Percentiles rank a stretch among this genome's conserved stretches.
Evolutionary conservation across 495 filamentous ascomycete species (phyloP).

Genomic region (Penicillium macrosclerotiorum): DNA sequence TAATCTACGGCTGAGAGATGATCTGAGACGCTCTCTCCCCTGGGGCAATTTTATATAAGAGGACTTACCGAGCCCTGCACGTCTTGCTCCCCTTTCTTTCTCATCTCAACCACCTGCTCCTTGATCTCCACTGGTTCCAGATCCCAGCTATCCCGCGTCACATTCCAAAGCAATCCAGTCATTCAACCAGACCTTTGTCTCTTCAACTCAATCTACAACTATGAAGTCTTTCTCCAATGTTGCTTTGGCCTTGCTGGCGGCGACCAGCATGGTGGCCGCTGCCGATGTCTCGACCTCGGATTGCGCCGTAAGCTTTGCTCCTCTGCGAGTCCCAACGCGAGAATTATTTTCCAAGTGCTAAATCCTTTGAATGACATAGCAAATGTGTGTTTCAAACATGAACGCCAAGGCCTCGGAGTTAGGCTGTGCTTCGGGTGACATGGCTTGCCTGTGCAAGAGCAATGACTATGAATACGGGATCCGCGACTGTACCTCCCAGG

Average conservation of each 20-base stretch:
- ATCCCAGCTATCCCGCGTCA: no score
- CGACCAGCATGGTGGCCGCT: constrained; percentile 28
- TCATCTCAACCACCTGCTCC: neutral
- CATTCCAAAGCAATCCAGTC: no score
- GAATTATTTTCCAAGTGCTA: no score
- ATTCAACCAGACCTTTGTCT: neutral
- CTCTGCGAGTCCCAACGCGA: no score
- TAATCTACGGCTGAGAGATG: no score
- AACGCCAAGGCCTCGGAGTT: constrained; percentile 55
- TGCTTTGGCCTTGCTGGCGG: constrained; percentile 36
- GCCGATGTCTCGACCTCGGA: constrained; percentile 29
- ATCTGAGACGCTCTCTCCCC: neutral
- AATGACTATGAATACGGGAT: constrained; percentile 70
- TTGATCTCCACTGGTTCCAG: neutral
- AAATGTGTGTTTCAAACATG: constrained; percentile 74
- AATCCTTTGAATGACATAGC: constrained; percentile 38
- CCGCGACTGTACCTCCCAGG: constrained; percentile 71
- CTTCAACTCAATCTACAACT: constrained; percentile 13
- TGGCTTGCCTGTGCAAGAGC: constrained; percentile 68
- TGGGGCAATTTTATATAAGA: constrained; percentile 16
- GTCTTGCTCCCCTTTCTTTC: neutral
- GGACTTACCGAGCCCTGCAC: neutral
- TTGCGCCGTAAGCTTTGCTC: constrained; percentile 36
- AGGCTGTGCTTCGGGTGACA: constrained; percentile 56
- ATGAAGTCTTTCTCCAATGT: constrained; percentile 43